Conservation (phyloP, 805 yeast genomes). For the Ogataea pilisensis region DNA sequence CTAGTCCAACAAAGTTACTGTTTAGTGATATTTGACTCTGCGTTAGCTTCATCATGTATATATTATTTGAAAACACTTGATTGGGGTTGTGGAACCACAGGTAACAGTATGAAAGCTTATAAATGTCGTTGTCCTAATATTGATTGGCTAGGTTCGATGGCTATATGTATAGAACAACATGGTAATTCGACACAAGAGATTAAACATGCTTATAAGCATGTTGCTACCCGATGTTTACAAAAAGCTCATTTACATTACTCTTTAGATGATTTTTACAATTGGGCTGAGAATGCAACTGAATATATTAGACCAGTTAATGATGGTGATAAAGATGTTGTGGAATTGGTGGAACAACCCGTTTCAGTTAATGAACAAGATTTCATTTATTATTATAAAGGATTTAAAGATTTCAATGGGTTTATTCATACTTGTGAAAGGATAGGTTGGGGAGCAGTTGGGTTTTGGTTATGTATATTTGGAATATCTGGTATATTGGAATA, state of each 20-base stretch:
- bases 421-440: slow-evolving; percentile 36
- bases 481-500: slow-evolving; percentile 30
- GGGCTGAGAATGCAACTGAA: slow-evolving; percentile 30
- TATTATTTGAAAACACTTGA: slow-evolving; percentile 36
- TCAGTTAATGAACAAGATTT: slow-evolving; percentile 30
- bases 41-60: slow-evolving; percentile 38
- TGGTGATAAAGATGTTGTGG: slow-evolving; percentile 15
- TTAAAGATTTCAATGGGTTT: slow-evolving; percentile 34
- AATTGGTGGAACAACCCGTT: slow-evolving; percentile 31
- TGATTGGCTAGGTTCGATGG: slow-evolving; percentile 42
- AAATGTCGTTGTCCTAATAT: slow-evolving; percentile 39
- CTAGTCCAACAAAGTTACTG: background rate
- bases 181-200: slow-evolving; percentile 27
- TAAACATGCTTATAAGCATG: slow-evolving; percentile 38
- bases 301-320: slow-evolving; percentile 32
- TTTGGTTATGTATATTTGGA: slow-evolving; percentile 35
- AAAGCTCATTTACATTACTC: slow-evolving; percentile 34
- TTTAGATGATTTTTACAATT: slow-evolving; percentile 29
- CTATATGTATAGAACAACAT: slow-evolving; percentile 37
- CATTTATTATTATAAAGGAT: slow-evolving; percentile 31
- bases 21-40: slow-evolving; percentile 29
- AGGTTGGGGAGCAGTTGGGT: slow-evolving; percentile 44
- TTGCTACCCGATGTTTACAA: slow-evolving; percentile 32
- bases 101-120: slow-evolving; percentile 31
- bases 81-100: slow-evolving; percentile 40